phyloP scores from a whole-genome alignment of 768 basidiomycete genomes.

The Calocybe indica region DNA sequence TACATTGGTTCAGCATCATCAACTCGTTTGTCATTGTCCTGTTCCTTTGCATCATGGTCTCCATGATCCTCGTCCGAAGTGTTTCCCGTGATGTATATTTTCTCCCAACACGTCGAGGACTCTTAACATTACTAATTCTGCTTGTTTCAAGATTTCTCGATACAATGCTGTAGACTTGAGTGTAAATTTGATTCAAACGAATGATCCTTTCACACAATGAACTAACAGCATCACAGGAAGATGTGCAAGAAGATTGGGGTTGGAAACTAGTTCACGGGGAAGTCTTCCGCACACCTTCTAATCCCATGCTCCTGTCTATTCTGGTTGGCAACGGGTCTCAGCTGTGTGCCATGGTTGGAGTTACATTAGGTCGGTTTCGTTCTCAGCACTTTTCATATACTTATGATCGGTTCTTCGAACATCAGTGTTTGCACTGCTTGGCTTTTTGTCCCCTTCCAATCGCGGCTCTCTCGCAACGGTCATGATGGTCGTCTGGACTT shows the following conservation, averaged over 20 bases:
- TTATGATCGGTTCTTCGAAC: conserved; percentile 2
- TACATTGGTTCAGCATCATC: conserved; percentile 95
- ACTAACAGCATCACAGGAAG: conserved; percentile 49
- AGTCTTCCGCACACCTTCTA: conserved; percentile 81
- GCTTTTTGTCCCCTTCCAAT: conserved; percentile 94
- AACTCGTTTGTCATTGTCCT: conserved; percentile 90
- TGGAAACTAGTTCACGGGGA: conserved; percentile 98
- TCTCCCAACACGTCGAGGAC: background rate
- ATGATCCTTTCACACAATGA: background rate
- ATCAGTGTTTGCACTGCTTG: conserved; percentile 83
- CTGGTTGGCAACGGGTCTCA: conserved; percentile 91
- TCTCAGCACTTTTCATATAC: background rate
- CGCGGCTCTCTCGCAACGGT: conserved; percentile 91
- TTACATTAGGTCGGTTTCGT: conserved; percentile 65
- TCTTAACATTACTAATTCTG: background rate
- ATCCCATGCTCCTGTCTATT: conserved; percentile 74
- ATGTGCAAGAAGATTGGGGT: conserved; percentile 96
- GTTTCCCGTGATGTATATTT: conserved; percentile 76
- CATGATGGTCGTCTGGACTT: conserved; percentile 91
- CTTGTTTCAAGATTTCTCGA: conserved; percentile 61
- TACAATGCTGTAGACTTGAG: conserved; percentile 93
- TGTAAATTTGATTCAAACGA: conserved; percentile 33
- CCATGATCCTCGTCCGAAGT: conserved; percentile 80
- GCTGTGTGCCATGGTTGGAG: conserved; percentile 76
- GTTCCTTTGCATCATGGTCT: conserved; percentile 91